These are phyloP conservation scores for Chalara sp. DNA, from an alignment of 2,329 filamentous ascomycete species.

Conservation along the genomic window DNA sequence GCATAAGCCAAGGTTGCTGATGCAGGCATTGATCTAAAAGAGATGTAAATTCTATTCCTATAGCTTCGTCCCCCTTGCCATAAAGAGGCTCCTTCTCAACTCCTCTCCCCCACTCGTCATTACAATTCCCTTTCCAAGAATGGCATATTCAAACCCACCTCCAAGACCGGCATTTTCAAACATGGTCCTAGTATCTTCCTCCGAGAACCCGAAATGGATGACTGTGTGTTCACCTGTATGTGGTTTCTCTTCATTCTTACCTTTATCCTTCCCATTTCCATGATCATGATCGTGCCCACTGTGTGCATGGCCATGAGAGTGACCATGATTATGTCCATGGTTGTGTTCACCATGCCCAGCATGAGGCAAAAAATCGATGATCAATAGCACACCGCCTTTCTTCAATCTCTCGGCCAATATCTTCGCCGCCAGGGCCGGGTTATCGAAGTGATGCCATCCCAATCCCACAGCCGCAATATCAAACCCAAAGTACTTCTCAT, in stretches of 20 bases:
- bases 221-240: conserved; percentile 44
- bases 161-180: conserved; percentile 58
- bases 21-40: no score
- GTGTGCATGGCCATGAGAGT: conserved; percentile 15
- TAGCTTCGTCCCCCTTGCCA: conserved; percentile 14
- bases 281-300: conserved; percentile 21
- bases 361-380: conserved; percentile 62
- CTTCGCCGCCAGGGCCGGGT: conserved; percentile 52
- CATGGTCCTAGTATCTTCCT: conserved; percentile 49
- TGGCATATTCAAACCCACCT: conserved; percentile 45
- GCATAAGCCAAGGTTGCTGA: no score
- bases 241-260: conserved; percentile 4
- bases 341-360: conserved; percentile 29
- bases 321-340: conserved; percentile 4
- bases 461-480: conserved; percentile 59
- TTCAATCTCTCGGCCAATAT: conserved; percentile 55
- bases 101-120: conserved; percentile 11
- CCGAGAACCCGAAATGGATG: conserved; percentile 58
- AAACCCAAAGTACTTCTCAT: conserved; percentile 56
- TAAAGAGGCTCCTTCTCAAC: conserved; percentile 16
- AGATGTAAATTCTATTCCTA: not conserved
- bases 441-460: conserved; percentile 61
- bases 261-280: conserved; percentile 6
- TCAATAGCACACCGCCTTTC: conserved; percentile 58
- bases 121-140: conserved; percentile 22